Evolutionary conservation across 345 rosid genomes (phyloP).

Genomic region (Pseudoturritis turrita): DNA sequence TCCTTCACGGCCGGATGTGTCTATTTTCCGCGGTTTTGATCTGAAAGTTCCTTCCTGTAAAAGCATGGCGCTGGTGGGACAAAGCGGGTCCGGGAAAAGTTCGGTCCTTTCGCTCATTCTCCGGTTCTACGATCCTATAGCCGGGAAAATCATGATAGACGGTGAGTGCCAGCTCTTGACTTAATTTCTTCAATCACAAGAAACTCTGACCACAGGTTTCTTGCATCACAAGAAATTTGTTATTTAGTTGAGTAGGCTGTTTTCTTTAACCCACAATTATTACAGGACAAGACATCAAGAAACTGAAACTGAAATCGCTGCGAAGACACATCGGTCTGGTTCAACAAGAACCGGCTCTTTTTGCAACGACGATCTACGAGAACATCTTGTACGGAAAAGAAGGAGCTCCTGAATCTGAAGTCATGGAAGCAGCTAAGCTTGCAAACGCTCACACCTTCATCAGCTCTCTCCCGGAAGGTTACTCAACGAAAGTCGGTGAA

Average conservation of each 20-base stretch:
- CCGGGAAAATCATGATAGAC: slow-evolving; percentile 72
- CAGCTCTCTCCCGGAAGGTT: slow-evolving; percentile 76
- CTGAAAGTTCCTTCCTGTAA: slow-evolving; percentile 59
- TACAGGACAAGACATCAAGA: slow-evolving; percentile 70
- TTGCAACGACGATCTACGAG: slow-evolving; percentile 73
- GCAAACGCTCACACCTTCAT: slow-evolving; percentile 88
- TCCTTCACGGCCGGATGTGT: slow-evolving; percentile 80
- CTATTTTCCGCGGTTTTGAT: slow-evolving; percentile 65
- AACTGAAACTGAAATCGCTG: slow-evolving; percentile 57
- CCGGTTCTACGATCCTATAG: slow-evolving; percentile 77
- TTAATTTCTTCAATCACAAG: background rate
- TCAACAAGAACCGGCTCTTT: slow-evolving; percentile 92
- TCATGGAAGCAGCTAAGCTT: slow-evolving; percentile 75
- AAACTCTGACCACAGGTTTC: background rate
- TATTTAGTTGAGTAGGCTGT: background rate
- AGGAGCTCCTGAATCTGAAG: slow-evolving; percentile 73
- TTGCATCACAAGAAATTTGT: background rate
- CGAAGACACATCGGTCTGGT: slow-evolving; percentile 78
- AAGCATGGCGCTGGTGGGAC: slow-evolving; percentile 90
- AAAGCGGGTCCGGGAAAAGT: slow-evolving; percentile 96
- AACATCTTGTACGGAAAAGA: slow-evolving; percentile 89
- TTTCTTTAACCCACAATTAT: background rate
- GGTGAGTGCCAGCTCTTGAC: slow-evolving; percentile 41
- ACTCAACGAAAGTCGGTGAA: slow-evolving; percentile 78
- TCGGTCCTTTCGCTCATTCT: slow-evolving; percentile 79